Base-by-base conservation (phyloP, 768 basidiomycete species). In the Scleroderma bovista region DNA sequence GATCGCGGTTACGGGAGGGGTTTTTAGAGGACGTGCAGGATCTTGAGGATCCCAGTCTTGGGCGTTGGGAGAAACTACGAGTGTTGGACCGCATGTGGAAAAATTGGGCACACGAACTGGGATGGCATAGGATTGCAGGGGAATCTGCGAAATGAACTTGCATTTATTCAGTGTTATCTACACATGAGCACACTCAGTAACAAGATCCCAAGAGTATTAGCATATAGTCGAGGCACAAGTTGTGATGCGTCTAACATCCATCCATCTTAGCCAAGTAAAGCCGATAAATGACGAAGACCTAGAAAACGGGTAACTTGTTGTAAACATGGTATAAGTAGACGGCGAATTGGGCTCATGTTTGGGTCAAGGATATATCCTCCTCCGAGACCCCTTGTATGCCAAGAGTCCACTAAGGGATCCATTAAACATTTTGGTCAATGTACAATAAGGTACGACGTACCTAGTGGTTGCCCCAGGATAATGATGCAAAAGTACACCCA, bases 21-120 rank as follows among this genome's bases (percentile, higher is more conserved):
- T 95, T 96, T 66, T 66, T 98, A 54, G 84, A 88, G 47, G 94
- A 98, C 59, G 78, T 96, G 1, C 72, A 75, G 26, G 85, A 92
- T 65, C 64, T 97, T 46, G 92, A 93, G 65, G 80, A 91, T 59
- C 82, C 86, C 1, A 71, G 70, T 53, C 62, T 94, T 45, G 78
- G 77, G 8, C 70, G 82, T 48, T 73, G 74, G 42, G 88, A 88
- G 59, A 93, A 94, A 69, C 62, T 90, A 61, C 69, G 75, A 41
- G 85, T 93, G 2, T 72, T 95, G 5, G 81, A 92, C 44, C 70
- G 90, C 61, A 92, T 95, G 82, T 92, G 93, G 90, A 79, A 86
- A 58, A 81, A 81, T 48, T 97, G 92, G 91, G 86, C 86, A 1
- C 67, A 58, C 7, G 69, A 73, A n/a, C 72, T 88, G 17, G 83